These are phyloP conservation scores for Tylopilus intermedius DNA, from an alignment of 768 basidiomycete species.

Conservation along the genomic window DNA sequence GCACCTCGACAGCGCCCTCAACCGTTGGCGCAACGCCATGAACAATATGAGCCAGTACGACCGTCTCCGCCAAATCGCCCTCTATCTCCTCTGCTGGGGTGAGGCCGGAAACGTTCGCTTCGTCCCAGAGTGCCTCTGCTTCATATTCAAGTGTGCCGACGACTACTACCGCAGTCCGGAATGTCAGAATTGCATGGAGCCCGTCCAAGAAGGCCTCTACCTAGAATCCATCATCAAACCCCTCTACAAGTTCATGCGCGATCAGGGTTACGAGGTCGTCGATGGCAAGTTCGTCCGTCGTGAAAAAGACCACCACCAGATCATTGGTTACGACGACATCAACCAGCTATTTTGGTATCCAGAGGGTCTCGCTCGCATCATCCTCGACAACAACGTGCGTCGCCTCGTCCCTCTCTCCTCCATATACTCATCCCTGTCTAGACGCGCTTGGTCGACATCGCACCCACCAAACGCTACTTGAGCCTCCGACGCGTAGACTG, in stretches of 20 bases:
- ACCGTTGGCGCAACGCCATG: slow-evolving; percentile 97
- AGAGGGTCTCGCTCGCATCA: slow-evolving; percentile 91
- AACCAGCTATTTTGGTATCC: slow-evolving; percentile 99
- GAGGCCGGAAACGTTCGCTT: slow-evolving; percentile 97
- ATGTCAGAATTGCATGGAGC: slow-evolving; percentile 90
- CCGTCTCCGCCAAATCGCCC: slow-evolving; percentile 90
- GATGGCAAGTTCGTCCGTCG: slow-evolving; percentile 93
- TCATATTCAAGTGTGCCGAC: slow-evolving; percentile 99
- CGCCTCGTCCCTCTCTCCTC: background rate
- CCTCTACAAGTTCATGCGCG: slow-evolving; percentile 90
- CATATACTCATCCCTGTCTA: slow-evolving; percentile 28
- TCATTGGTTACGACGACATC: slow-evolving; percentile 99
- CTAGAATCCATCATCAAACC: slow-evolving; percentile 90
- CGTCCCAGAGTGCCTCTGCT: slow-evolving; percentile 94
- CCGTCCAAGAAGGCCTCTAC: slow-evolving; percentile 92
- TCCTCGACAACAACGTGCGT: slow-evolving; percentile 78
- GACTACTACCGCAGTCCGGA: slow-evolving; percentile 98
- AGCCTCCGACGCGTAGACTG: slow-evolving; percentile 90
- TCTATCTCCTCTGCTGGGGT: slow-evolving; percentile 97
- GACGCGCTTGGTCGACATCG: slow-evolving; percentile 87
- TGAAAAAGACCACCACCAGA: slow-evolving; percentile 91
- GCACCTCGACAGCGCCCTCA: slow-evolving; percentile 88
- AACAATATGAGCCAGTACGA: slow-evolving; percentile 99
- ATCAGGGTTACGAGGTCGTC: slow-evolving; percentile 93
- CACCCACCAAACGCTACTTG: slow-evolving; percentile 91